Evolutionary conservation across 306 rosid species (phyloP).

Genomic region (Carpinus viminea): DNA sequence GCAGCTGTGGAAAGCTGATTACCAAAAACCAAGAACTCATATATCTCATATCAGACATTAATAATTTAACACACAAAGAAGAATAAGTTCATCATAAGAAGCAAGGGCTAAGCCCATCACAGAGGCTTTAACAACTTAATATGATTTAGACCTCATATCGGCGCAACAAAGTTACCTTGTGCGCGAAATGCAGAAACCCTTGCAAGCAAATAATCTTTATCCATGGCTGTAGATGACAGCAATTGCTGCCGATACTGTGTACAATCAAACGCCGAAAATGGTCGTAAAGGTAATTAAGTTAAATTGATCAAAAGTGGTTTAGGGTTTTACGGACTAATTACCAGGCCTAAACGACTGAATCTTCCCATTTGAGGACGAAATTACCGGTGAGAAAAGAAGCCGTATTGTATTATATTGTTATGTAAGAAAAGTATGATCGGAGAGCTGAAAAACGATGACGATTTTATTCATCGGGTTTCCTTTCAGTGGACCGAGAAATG

Average conservation of each 20-base stretch:
- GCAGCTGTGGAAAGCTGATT: conserved; percentile 49
- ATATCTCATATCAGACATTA: not conserved
- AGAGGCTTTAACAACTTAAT: not conserved
- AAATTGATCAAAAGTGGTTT: not conserved
- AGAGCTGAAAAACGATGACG: not conserved
- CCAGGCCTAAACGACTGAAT: conserved; percentile 59
- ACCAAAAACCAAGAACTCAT: not conserved
- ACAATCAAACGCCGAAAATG: not conserved
- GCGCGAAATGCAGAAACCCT: conserved; percentile 36
- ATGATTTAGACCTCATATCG: not conserved
- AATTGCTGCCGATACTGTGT: conserved; percentile 68
- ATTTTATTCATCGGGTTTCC: conserved; percentile 8
- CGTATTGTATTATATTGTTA: not conserved
- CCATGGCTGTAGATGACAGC: conserved; percentile 39
- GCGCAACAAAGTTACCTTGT: not conserved
- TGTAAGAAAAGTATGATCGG: conserved; percentile 1
- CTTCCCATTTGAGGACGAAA: conserved; percentile 48
- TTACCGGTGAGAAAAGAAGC: not conserved
- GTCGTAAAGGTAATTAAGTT: not conserved
- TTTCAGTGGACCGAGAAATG: conserved; percentile 14
- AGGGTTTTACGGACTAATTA: conserved; percentile 19
- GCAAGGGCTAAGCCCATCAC: not conserved
- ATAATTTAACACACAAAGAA: not conserved
- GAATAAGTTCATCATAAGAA: not conserved
- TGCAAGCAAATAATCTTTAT: conserved; percentile 25